A percentile compares a stretch with the other conserved stretches of the same genome.
phyloP scores from a whole-genome alignment of 1,284 basidiomycete genomes.

The Leccinum glutinopallens region DNA sequence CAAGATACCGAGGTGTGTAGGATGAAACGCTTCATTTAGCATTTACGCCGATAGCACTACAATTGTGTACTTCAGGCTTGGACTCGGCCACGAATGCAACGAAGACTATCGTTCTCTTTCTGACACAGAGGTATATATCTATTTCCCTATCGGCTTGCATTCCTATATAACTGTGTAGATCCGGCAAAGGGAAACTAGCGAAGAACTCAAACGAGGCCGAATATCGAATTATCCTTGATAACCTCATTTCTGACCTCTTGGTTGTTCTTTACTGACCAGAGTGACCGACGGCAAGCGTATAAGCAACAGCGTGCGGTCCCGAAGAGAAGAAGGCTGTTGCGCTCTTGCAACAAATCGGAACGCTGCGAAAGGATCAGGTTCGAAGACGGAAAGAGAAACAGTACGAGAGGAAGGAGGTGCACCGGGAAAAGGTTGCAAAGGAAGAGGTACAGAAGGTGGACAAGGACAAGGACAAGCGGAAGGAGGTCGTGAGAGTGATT shows the following conservation, averaged over 20 bases:
- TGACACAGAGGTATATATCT: constrained; percentile 69
- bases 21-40: neutral
- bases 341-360: constrained; percentile 94
- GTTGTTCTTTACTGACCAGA: constrained; percentile 91
- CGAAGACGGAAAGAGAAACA: constrained; percentile 82
- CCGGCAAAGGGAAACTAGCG: constrained; percentile 79
- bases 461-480: constrained; percentile 79
- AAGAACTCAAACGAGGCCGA: constrained; percentile 91
- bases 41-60: constrained; percentile 34
- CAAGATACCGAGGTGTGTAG: constrained; percentile 59
- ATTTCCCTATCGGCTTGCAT: neutral
- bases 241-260: constrained; percentile 89
- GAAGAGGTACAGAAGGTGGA: constrained; percentile 69
- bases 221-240: constrained; percentile 89
- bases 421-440: constrained; percentile 70
- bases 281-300: constrained; percentile 69
- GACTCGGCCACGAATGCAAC: constrained; percentile 85
- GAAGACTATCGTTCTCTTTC: constrained; percentile 80
- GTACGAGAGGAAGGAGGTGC: constrained; percentile 63
- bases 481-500: constrained; percentile 73
- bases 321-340: constrained; percentile 93
- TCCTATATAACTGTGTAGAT: constrained; percentile 41
- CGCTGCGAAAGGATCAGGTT: constrained; percentile 88
- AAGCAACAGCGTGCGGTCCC: constrained; percentile 92
- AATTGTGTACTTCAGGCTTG: constrained; percentile 63